Percentiles rank a stretch among this genome's conserved stretches.
phyloP scores from a whole-genome alignment of 768 basidiomycete species.

The Suillus brevipes region DNA sequence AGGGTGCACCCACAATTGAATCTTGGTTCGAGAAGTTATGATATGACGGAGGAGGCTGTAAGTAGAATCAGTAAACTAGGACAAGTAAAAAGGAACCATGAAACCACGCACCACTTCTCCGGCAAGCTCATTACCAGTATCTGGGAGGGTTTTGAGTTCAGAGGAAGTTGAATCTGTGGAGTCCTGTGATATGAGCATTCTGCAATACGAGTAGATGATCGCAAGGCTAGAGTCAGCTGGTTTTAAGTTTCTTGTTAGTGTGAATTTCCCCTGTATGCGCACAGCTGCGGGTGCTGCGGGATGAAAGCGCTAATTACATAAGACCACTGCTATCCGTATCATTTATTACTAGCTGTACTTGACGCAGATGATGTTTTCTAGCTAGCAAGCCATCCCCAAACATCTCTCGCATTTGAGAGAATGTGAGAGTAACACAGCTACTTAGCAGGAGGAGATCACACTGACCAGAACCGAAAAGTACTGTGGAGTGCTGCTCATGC shows the following conservation, averaged over 20 bases:
- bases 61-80: not conserved
- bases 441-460: not conserved
- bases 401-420: not conserved
- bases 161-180: not conserved
- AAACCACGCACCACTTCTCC: not conserved
- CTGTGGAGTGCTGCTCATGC: not conserved
- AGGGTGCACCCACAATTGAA: not conserved
- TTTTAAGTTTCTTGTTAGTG: not conserved
- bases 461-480: not conserved
- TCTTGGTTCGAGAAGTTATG: not conserved
- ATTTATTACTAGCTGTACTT: not conserved
- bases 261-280: too few species aligned
- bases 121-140: not conserved
- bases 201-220: not conserved
- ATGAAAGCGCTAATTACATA: too few species aligned
- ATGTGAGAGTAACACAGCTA: not conserved
- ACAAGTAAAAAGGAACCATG: not conserved
- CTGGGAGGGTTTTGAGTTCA: not conserved
- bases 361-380: not conserved
- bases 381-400: not conserved
- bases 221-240: not conserved
- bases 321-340: not conserved
- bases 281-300: not conserved
- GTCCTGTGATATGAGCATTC: not conserved
- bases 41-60: constrained; percentile 29